phyloP scores from a whole-genome alignment of 2,329 filamentous ascomycete genomes.

The Botrytis deweyae region DNA sequence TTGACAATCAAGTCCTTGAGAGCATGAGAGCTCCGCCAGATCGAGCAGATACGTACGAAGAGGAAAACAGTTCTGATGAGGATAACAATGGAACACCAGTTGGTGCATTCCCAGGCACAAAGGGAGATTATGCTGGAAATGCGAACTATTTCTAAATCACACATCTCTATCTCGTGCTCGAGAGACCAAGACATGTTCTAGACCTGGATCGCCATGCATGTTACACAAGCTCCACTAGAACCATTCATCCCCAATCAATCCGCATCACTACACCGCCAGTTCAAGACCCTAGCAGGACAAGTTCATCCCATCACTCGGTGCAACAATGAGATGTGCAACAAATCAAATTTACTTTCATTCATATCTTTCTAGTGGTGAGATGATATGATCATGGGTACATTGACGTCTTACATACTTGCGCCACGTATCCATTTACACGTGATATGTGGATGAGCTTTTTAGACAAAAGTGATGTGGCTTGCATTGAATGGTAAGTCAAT shows the following conservation, averaged over 20 bases:
- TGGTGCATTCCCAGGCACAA: slow-evolving; percentile 53
- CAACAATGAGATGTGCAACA: slow-evolving; percentile 23
- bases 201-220: background rate
- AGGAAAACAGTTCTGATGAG: slow-evolving; percentile 47
- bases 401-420: slow-evolving; percentile 12
- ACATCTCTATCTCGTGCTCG: background rate
- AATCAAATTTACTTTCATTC: background rate
- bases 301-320: slow-evolving; percentile 16
- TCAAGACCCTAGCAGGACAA: background rate
- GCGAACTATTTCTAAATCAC: slow-evolving; percentile 34
- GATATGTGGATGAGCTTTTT: background rate
- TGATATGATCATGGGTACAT: slow-evolving; percentile 13
- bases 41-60: slow-evolving; percentile 44
- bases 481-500: slow-evolving; percentile 10
- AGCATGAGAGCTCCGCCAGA: slow-evolving; percentile 57
- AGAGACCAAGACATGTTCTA: background rate
- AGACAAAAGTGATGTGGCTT: slow-evolving; percentile 9
- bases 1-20: slow-evolving; percentile 66
- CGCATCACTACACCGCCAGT: slow-evolving; percentile 13
- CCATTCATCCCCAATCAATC: background rate
- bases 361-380: slow-evolving; percentile 16
- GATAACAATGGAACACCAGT: slow-evolving; percentile 38
- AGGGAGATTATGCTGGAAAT: slow-evolving; percentile 42
- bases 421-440: slow-evolving; percentile 15
- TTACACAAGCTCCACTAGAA: slow-evolving; percentile 17